Conservation (phyloP, 495 filamentous ascomycete genomes). For the Tricharina praecox region DNA sequence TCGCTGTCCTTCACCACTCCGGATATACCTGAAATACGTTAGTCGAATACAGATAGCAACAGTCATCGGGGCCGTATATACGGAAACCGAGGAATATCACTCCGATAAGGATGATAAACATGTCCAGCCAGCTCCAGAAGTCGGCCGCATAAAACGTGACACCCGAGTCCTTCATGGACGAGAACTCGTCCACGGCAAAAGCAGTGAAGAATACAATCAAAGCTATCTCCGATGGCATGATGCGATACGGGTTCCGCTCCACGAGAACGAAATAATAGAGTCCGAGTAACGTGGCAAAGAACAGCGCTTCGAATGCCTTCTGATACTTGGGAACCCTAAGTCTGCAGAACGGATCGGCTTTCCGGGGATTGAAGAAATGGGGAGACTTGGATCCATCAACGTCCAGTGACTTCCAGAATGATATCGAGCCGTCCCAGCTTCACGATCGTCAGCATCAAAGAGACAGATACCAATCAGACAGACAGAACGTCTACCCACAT, state of each 20-base stretch:
- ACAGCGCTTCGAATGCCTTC: conserved; percentile 73
- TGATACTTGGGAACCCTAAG: conserved; percentile 82
- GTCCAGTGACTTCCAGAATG: conserved; percentile 75
- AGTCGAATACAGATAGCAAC: not conserved
- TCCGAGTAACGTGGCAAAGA: conserved; percentile 64
- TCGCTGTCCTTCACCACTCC: conserved; percentile 48
- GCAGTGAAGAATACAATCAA: conserved; percentile 59
- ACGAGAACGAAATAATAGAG: conserved; percentile 77
- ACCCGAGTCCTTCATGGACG: conserved; percentile 67
- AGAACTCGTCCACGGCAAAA: conserved; percentile 76
- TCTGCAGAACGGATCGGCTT: conserved; percentile 66
- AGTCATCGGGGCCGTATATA: conserved; percentile 25
- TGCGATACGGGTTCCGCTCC: conserved; percentile 34
- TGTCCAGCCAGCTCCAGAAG: conserved; percentile 81
- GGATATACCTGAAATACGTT: conserved; percentile 40
- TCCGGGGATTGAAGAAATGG: conserved; percentile 58
- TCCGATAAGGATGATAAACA: conserved; percentile 71
- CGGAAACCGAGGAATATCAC: conserved; percentile 51
- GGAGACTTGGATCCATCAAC: conserved; percentile 64
- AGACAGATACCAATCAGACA: not conserved
- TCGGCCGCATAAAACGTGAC: conserved; percentile 68
- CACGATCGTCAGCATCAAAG: conserved; percentile 9
- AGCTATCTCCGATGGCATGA: conserved; percentile 37
- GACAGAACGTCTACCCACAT: conserved; percentile 33
- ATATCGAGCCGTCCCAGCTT: conserved; percentile 70